These are phyloP conservation scores for Leishmania arabica DNA, from an alignment of 208 protist species.

Conservation along the genomic window DNA sequence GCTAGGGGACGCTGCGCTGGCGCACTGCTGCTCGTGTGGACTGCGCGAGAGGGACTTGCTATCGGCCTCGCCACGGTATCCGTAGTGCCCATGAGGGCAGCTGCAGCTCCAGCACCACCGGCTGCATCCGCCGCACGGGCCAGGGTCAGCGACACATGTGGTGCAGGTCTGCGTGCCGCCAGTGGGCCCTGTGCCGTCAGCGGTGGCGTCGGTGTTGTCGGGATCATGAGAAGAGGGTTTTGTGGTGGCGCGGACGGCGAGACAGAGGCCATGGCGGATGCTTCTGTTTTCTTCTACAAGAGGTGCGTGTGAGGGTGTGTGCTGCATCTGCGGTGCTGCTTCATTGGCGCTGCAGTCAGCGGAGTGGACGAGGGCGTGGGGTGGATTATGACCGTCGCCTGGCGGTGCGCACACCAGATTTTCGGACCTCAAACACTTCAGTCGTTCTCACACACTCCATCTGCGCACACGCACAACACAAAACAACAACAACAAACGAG, in stretches of 20 bases:
- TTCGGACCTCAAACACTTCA: background rate
- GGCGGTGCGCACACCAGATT: background rate
- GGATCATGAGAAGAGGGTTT: background rate
- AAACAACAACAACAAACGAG: background rate
- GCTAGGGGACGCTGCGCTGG: background rate
- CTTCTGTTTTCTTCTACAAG: background rate
- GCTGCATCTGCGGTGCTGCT: background rate
- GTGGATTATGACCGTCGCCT: background rate
- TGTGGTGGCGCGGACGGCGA: background rate
- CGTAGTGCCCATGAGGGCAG: background rate
- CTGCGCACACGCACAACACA: background rate
- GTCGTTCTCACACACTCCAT: background rate
- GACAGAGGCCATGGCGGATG: background rate
- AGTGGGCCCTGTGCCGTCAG: slow-evolving; percentile 4
- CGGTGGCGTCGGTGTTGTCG: background rate
- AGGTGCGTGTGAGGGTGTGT: background rate
- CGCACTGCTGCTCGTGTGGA: background rate
- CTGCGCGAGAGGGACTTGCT: background rate
- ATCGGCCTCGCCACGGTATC: background rate
- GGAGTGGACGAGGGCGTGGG: background rate
- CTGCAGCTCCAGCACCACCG: background rate
- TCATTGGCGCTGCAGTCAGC: background rate
- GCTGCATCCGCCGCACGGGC: background rate
- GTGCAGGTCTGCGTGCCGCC: slow-evolving; percentile 1
- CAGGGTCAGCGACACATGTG: background rate